phyloP scores from a whole-genome alignment of 768 basidiomycete genomes.

The Dentipellis fragilis region DNA sequence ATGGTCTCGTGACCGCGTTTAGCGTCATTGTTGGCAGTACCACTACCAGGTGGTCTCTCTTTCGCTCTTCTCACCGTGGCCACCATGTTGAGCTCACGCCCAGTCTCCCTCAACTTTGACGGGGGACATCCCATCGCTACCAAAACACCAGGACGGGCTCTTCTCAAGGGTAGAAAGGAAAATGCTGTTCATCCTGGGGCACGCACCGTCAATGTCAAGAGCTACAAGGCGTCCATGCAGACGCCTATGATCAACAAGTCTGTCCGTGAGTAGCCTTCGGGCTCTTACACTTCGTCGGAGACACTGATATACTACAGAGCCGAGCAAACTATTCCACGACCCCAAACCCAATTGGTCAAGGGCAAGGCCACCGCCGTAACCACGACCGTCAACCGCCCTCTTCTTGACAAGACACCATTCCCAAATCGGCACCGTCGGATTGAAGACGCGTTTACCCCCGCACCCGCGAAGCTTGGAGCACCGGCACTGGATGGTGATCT shows the following conservation, averaged over 20 bases:
- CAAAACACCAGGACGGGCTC: slow-evolving; percentile 49
- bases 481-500: slow-evolving; percentile 20
- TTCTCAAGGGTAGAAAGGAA: slow-evolving; percentile 34
- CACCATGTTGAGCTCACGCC: slow-evolving; percentile 13
- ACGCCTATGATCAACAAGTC: slow-evolving; percentile 26
- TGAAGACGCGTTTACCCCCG: slow-evolving; percentile 16
- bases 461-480: slow-evolving; percentile 26
- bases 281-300: not conserved
- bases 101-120: slow-evolving; percentile 19
- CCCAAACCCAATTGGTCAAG: not conserved
- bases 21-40: not conserved
- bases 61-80: not conserved
- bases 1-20: not conserved
- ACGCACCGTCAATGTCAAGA: slow-evolving; percentile 31
- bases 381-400: slow-evolving; percentile 30
- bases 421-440: slow-evolving; percentile 46
- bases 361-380: slow-evolving; percentile 14
- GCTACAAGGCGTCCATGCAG: slow-evolving; percentile 24
- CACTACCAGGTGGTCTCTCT: too few relatives aligned
- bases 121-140: slow-evolving; percentile 15
- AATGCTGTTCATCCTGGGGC: slow-evolving; percentile 34
- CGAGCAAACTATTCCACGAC: slow-evolving; percentile 1
- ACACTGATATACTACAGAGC: slow-evolving; percentile 8
- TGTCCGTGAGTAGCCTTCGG: slow-evolving; percentile 15
- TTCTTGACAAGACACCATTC: slow-evolving; percentile 71